Percentiles rank a stretch among this genome's conserved stretches.
These are phyloP conservation scores for Vigna nakashimae DNA, from an alignment of 306 rosid species.

Conservation along the genomic window DNA sequence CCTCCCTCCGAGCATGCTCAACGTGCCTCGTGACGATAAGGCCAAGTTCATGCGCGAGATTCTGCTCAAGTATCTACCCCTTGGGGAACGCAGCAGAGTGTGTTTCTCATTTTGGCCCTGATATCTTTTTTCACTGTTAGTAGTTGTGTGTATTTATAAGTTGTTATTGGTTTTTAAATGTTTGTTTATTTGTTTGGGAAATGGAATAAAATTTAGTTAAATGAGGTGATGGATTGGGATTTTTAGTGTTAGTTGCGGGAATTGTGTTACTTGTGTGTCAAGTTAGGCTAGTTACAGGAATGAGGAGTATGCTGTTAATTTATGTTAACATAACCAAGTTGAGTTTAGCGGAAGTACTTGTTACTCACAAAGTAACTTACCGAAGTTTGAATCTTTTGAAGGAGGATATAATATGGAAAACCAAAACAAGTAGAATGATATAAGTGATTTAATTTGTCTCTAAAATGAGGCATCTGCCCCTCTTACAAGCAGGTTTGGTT, in stretches of 20 bases:
- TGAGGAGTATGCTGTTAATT: not conserved
- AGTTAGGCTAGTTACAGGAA: slow-evolving; percentile 6
- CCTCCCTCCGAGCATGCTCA: slow-evolving; percentile 56
- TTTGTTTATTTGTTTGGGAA: not conserved
- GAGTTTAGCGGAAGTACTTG: not conserved
- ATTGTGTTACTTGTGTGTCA: slow-evolving; percentile 22
- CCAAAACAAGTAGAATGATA: not conserved
- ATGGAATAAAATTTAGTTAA: not conserved
- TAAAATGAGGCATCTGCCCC: not conserved
- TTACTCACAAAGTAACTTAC: not conserved
- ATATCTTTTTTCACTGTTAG: too few relatives aligned
- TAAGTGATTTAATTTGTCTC: not conserved
- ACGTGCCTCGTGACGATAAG: slow-evolving; percentile 53
- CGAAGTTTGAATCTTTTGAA: not conserved
- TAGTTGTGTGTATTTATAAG: not conserved
- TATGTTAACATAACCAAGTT: not conserved
- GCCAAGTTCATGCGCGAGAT: slow-evolving; percentile 59
- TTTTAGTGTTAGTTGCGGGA: not conserved
- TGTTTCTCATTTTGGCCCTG: slow-evolving; percentile 12
- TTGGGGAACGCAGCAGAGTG: slow-evolving; percentile 54
- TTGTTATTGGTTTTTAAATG: not conserved
- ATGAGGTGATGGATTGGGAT: not conserved
- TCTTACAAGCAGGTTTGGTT: not conserved
- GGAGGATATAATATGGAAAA: not conserved
- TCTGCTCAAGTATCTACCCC: slow-evolving; percentile 56